Evolutionary conservation across 768 basidiomycete genomes (phyloP), one percentile per base, ranked within the genome.

Genomic region (Leccinum barrowsii): DNA sequence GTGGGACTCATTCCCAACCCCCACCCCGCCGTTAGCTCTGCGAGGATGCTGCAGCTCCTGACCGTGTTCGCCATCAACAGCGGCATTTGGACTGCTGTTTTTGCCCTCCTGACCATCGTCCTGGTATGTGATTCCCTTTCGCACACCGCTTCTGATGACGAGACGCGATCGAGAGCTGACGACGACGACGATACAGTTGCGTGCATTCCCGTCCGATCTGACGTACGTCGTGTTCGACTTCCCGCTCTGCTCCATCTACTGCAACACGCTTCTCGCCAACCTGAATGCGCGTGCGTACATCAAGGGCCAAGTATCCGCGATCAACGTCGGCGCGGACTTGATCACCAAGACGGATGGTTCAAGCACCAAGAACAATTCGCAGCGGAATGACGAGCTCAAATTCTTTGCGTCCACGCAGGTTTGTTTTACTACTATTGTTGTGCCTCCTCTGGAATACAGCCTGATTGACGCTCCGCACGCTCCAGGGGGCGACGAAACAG

Each of bases 51-150:
- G 22, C 57, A 58, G 30, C 46, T 58, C 35, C 52, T 58, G 34
- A 40, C 57, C 1, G 57, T 58, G 26, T 58, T 58, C 28, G 57
- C 46, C 19, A 48, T 58, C 34, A 58, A 58, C 12, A 56, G 55
- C 17, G 56, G 50, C 37, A 52, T 52, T 13, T 57, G 56, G 50
- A 57, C 50, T 40, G 52, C 52, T 19, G 1, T 58, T 6, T 58
- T 54, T 40, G 34, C 52, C 13, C 35, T 57, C 21, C 44, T 57
- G 30, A 32, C 50, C 17, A 52, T 52, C 30, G 10, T 57, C 22
- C 13, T 57, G 21, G 56, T 52, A 34, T 17, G 50, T 52, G 17
- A n/a, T 2, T 17, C 6, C 22, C 28, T 11, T 26, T 3, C n/a
- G 7, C 22, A 30, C 40, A 34, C 7, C n/a, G 11, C 11, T 12